Percentiles rank a stretch among this genome's conserved stretches.
Evolutionary conservation across 805 yeast species (phyloP).

Genomic region (Wickerhamomyces subpelliculosus): DNA sequence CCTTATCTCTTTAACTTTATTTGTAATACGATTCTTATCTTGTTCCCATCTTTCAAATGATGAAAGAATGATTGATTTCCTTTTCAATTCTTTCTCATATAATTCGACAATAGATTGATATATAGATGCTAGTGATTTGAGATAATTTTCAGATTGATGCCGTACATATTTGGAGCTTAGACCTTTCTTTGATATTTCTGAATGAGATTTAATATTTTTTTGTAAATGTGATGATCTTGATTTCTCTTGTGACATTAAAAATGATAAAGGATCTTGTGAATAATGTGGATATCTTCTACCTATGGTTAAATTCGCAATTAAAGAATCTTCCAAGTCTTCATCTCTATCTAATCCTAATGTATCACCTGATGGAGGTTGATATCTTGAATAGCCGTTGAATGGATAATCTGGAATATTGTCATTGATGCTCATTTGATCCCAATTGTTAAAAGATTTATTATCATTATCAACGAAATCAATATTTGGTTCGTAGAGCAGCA

Average conservation of each 20-base stretch:
- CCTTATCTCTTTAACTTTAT: constrained; percentile 30
- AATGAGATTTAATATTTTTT: constrained; percentile 17
- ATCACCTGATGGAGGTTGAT: too few species aligned
- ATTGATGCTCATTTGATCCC: too few species aligned
- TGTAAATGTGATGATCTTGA: constrained; percentile 9
- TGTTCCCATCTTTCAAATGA: constrained; percentile 33
- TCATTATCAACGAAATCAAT: too few species aligned
- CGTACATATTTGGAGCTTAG: constrained; percentile 24
- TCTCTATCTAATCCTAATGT: too few species aligned
- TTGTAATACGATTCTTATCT: constrained; percentile 25
- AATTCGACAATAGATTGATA: constrained; percentile 35
- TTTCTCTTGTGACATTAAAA: constrained; percentile 15
- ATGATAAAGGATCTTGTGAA: constrained; percentile 9
- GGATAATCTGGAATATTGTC: too few species aligned
- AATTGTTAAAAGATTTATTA: too few species aligned
- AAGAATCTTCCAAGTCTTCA: too few species aligned
- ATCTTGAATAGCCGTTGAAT: too few species aligned
- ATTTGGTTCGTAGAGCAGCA: too few species aligned
- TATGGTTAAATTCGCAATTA: too few species aligned
- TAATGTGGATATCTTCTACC: not conserved
- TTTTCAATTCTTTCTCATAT: constrained; percentile 27
- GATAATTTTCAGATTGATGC: constrained; percentile 23
- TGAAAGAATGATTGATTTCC: constrained; percentile 19
- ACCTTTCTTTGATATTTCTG: constrained; percentile 24
- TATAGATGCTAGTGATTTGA: constrained; percentile 29